These are phyloP conservation scores for Saccharum spontaneum DNA, from an alignment of 176 grass and related monocot species.

Conservation along the genomic window DNA sequence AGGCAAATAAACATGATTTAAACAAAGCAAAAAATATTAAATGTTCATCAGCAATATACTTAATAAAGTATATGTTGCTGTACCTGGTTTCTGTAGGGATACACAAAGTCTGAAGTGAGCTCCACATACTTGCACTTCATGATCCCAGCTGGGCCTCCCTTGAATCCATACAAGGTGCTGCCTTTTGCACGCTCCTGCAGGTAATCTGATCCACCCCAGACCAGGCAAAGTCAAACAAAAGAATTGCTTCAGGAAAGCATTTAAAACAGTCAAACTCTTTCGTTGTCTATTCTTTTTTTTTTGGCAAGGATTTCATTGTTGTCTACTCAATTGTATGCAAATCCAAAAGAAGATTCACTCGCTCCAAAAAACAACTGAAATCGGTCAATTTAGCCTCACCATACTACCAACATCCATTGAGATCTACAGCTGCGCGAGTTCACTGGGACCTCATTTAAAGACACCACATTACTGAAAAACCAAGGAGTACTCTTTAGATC, in stretches of 20 bases:
- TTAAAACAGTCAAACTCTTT: background rate
- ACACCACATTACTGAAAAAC: background rate
- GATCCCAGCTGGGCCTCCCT: constrained; percentile 89
- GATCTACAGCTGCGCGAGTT: constrained; percentile 22
- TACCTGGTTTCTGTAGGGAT: constrained; percentile 99
- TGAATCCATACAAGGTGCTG: constrained; percentile 82
- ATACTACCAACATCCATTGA: background rate
- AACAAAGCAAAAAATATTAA: background rate
- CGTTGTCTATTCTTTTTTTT: too few relatives aligned
- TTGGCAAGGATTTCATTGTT: background rate
- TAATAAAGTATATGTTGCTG: background rate
- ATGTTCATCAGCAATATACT: background rate
- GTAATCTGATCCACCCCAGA: constrained; percentile 56
- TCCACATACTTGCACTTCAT: constrained; percentile 95
- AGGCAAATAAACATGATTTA: background rate
- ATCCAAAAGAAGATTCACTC: background rate
- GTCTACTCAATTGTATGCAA: background rate
- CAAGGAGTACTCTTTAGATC: constrained; percentile 20
- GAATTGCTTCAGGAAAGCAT: background rate
- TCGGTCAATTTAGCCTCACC: background rate
- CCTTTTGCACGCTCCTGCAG: constrained; percentile 76
- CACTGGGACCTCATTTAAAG: background rate
- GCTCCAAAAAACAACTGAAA: background rate
- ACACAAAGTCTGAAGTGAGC: constrained; percentile 77
- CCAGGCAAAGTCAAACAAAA: constrained; percentile 3